Evolutionary conservation across 2,329 filamentous ascomycete genomes (phyloP).

Genomic region (Stagonosporopsis rhizophila): DNA sequence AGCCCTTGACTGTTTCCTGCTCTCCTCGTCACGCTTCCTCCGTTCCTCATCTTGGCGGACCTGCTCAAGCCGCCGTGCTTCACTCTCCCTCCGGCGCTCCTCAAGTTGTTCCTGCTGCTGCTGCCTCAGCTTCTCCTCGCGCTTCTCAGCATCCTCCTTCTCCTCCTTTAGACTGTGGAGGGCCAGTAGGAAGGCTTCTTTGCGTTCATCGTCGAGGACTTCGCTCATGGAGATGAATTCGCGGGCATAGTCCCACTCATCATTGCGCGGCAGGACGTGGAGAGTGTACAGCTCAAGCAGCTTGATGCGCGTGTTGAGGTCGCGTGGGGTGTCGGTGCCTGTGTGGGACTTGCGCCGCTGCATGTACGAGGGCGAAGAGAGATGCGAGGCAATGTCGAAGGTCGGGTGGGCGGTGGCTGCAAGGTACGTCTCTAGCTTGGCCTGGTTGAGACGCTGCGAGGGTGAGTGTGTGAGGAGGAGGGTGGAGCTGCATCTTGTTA

Average conservation of each 20-base stretch:
- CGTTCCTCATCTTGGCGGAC: constrained; percentile 54
- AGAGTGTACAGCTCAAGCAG: constrained; percentile 95
- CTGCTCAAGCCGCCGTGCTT: constrained; percentile 46
- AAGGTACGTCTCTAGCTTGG: constrained; percentile 86
- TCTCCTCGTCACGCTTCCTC: constrained; percentile 49
- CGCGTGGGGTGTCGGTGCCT: constrained; percentile 82
- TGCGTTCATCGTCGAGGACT: constrained; percentile 88
- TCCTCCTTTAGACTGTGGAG: constrained; percentile 85
- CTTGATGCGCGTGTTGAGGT: constrained; percentile 84
- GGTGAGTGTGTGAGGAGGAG: constrained; percentile 89
- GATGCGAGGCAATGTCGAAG: constrained; percentile 72
- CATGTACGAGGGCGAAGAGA: constrained; percentile 56
- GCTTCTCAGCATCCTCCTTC: constrained; percentile 73
- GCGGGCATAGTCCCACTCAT: constrained; percentile 93
- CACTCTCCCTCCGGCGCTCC: constrained; percentile 54
- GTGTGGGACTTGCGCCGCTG: constrained; percentile 51
- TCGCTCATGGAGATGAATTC: constrained; percentile 89
- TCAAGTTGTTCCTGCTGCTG: constrained; percentile 64
- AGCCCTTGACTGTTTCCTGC: constrained; percentile 22
- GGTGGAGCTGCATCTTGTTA: constrained; percentile 69
- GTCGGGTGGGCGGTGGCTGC: constrained; percentile 76
- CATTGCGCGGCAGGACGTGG: constrained; percentile 90
- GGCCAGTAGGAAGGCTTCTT: constrained; percentile 87
- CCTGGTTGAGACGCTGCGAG: constrained; percentile 83
- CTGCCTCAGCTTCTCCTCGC: constrained; percentile 68